Percentiles rank a stretch among this genome's conserved stretches.
Evolutionary conservation across 768 basidiomycete genomes (phyloP).

Genomic region (Cyclocybe aegerita): DNA sequence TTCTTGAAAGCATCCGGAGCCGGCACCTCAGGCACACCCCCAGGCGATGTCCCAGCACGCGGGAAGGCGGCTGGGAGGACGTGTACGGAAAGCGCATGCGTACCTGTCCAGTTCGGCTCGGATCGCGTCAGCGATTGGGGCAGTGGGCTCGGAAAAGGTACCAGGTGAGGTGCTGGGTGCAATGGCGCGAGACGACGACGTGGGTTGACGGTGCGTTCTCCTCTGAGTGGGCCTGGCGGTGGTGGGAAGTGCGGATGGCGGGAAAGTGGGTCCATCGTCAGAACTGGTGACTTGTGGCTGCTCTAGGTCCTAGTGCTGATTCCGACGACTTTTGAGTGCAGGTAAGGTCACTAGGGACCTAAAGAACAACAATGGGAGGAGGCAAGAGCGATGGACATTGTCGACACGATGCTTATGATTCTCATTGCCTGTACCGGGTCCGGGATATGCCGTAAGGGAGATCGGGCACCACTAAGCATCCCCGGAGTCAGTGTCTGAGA

Average conservation of each 20-base stretch:
- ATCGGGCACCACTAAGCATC: no score
- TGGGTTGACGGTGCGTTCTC: constrained; percentile 16
- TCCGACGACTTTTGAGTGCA: no score
- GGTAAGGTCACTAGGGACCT: no score
- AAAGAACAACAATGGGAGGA: no score
- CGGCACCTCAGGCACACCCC: constrained; percentile 14
- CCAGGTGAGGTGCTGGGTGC: constrained; percentile 7
- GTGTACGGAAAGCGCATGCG: constrained; percentile 22
- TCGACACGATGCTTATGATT: no score
- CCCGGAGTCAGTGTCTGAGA: no score
- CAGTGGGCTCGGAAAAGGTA: constrained; percentile 13
- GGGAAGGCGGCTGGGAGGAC: constrained; percentile 24
- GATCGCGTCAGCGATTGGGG: constrained; percentile 10
- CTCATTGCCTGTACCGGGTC: no score
- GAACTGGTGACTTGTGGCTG: no score
- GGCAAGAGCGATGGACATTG: no score
- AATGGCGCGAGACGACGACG: constrained; percentile 17
- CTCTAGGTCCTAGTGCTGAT: no score
- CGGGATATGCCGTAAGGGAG: no score
- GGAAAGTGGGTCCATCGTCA: constrained; percentile 17
- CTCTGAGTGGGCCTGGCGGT: constrained; percentile 12
- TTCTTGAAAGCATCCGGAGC: constrained; percentile 12
- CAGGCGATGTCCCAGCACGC: constrained; percentile 14
- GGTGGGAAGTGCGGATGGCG: constrained; percentile 17
- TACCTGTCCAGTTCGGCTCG: constrained; percentile 15